These are phyloP conservation scores for Lipomyces anomalus DNA, from an alignment of 805 yeast genomes.

Conservation along the genomic window DNA sequence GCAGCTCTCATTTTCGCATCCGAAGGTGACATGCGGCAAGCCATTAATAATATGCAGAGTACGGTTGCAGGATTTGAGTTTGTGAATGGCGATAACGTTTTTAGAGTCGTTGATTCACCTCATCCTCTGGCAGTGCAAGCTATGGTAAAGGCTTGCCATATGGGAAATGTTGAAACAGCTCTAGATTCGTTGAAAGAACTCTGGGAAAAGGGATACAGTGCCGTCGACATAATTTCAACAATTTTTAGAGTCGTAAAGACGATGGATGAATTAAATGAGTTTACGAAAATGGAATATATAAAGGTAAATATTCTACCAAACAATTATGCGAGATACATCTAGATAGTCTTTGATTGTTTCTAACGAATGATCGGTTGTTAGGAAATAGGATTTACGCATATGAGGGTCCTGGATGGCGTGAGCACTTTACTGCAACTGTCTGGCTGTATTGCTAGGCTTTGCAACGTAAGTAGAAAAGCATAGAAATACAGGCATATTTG, in stretches of 20 bases:
- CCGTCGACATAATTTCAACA: constrained; percentile 87
- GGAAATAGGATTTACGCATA: constrained; percentile 85
- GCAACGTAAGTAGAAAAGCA: constrained; percentile 9
- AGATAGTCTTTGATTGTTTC: background rate
- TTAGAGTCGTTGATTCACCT: constrained; percentile 92
- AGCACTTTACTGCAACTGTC: constrained; percentile 79
- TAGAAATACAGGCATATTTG: background rate
- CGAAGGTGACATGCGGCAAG: constrained; percentile 99
- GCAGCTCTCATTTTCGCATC: constrained; percentile 91
- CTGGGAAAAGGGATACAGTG: constrained; percentile 89
- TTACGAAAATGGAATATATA: constrained; percentile 64
- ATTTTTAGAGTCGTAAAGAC: constrained; percentile 83
- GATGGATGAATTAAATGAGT: constrained; percentile 62
- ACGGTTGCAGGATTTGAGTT: constrained; percentile 90
- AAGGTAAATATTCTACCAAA: constrained; percentile 32
- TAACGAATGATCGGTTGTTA: background rate
- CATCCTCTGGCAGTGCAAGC: constrained; percentile 81
- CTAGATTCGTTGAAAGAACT: constrained; percentile 52
- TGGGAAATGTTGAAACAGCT: constrained; percentile 56
- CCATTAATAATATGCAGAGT: constrained; percentile 87
- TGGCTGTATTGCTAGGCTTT: constrained; percentile 64
- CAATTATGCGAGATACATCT: background rate
- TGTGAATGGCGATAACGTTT: constrained; percentile 88
- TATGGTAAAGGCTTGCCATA: constrained; percentile 47
- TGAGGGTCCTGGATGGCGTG: constrained; percentile 91